A percentile compares a stretch with the other conserved stretches of the same genome.
Conservation (phyloP, 768 basidiomycete species). For the Trametes cingulata region DNA sequence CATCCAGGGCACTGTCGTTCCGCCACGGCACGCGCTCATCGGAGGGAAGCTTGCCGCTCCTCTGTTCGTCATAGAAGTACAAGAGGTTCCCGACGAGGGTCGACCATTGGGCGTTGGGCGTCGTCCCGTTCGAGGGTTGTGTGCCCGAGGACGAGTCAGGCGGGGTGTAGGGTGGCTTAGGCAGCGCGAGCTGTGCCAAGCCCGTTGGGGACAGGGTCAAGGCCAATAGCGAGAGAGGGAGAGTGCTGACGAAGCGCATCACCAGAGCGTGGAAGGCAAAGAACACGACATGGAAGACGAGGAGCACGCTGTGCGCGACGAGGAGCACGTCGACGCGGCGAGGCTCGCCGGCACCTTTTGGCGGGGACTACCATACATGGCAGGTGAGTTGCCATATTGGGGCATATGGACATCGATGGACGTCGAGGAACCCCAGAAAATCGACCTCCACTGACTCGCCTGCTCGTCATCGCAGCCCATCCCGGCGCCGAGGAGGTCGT, state of each 20-base stretch:
- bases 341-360: background rate
- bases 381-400: constrained; percentile 1
- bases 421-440: background rate
- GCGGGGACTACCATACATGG: constrained; percentile 2
- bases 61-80: constrained; percentile 91
- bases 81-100: constrained; percentile 76
- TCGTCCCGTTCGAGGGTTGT: constrained; percentile 22
- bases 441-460: background rate
- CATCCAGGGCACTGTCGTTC: constrained; percentile 75
- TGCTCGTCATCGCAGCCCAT: background rate
- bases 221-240: background rate
- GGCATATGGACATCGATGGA: background rate
- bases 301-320: background rate
- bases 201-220: background rate
- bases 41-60: constrained; percentile 71
- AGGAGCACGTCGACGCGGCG: background rate
- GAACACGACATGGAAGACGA: background rate
- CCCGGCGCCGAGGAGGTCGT: background rate
- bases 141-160: constrained; percentile 60
- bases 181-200: constrained; percentile 58
- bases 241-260: constrained; percentile 1
- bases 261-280: background rate
- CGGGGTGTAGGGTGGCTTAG: constrained; percentile 64
- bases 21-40: constrained; percentile 83
- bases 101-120: constrained; percentile 77